Percentiles rank a stretch among this genome's conserved stretches.
phyloP scores from a whole-genome alignment of 768 basidiomycete species.

The Russula lepida region DNA sequence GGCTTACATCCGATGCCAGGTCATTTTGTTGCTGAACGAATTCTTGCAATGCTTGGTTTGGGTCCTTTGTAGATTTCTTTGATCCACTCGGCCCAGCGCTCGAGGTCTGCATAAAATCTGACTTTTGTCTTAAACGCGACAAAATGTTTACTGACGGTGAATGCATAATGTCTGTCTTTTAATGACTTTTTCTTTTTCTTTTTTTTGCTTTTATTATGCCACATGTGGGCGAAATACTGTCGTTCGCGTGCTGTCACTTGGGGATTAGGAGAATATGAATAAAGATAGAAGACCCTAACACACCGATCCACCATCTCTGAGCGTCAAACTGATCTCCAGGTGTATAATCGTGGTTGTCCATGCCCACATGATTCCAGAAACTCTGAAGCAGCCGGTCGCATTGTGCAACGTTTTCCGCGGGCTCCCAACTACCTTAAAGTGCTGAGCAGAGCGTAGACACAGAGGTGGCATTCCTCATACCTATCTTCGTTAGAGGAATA shows the following conservation, averaged over 20 bases:
- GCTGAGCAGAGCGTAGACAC: not conserved
- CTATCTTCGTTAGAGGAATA: conserved; percentile 51
- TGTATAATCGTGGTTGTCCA: conserved; percentile 46
- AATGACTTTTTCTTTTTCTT: conserved; percentile 19
- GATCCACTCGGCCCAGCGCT: not conserved
- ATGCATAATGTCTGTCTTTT: conserved; percentile 17
- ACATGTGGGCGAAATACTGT: conserved; percentile 25
- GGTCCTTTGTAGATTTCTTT: conserved; percentile 7
- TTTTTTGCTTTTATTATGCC: conserved; percentile 9
- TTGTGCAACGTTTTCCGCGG: conserved; percentile 44
- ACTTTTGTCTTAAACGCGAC: not conserved
- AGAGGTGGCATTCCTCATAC: conserved; percentile 29
- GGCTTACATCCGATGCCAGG: conserved; percentile 15
- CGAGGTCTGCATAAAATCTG: conserved; percentile 5
- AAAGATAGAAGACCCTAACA: not conserved
- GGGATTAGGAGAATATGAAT: not conserved
- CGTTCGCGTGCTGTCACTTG: conserved; percentile 34
- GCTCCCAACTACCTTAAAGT: conserved; percentile 57
- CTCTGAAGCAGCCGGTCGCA: conserved; percentile 53
- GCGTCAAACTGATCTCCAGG: conserved; percentile 40
- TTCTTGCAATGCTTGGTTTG: conserved; percentile 22
- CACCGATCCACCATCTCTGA: conserved; percentile 51
- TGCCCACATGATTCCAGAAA: conserved; percentile 50
- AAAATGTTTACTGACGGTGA: not conserved
- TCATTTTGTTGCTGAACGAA: conserved; percentile 12